Percentiles rank a stretch among this genome's conserved stretches.
Evolutionary conservation across 495 filamentous ascomycete species (phyloP).

Genomic region (Schizothecium vesticola): DNA sequence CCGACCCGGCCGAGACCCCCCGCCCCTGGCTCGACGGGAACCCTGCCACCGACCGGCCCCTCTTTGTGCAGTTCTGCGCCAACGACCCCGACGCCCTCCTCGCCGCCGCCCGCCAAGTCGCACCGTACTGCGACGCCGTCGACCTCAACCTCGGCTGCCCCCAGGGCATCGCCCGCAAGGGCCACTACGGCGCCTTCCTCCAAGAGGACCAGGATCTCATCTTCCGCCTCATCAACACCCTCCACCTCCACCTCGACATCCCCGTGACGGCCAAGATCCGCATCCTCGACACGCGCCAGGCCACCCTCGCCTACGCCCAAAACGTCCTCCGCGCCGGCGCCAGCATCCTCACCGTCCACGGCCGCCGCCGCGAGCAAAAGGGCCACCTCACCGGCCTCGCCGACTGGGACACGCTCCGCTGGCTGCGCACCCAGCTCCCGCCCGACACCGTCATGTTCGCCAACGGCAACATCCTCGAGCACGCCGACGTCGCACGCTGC

Average conservation of each 20-base stretch:
- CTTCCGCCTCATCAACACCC: slow-evolving; percentile 66
- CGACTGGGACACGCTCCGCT: slow-evolving; percentile 81
- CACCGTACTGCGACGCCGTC: slow-evolving; percentile 86
- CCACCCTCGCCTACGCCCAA: slow-evolving; percentile 81
- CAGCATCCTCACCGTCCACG: slow-evolving; percentile 89
- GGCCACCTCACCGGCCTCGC: slow-evolving; percentile 92
- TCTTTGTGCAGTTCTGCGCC: slow-evolving; percentile 95
- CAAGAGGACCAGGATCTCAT: slow-evolving; percentile 90
- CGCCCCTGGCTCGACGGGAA: slow-evolving; percentile 75
- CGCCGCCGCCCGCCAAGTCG: slow-evolving; percentile 66
- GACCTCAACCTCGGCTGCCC: slow-evolving; percentile 98
- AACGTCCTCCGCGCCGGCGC: slow-evolving; percentile 86
- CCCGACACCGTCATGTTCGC: slow-evolving; percentile 88
- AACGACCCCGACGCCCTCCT: slow-evolving; percentile 78
- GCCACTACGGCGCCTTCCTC: slow-evolving; percentile 88
- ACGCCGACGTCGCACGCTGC: slow-evolving; percentile 74
- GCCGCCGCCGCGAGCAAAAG: slow-evolving; percentile 83
- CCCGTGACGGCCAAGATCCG: slow-evolving; percentile 95
- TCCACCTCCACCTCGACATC: slow-evolving; percentile 65
- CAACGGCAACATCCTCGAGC: slow-evolving; percentile 87
- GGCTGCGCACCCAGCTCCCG: slow-evolving; percentile 77
- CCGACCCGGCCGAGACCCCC: slow-evolving; percentile 12
- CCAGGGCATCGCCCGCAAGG: slow-evolving; percentile 86
- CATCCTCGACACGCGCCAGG: slow-evolving; percentile 79
- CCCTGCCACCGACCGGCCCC: slow-evolving; percentile 71